Evolutionary conservation across 176 grass and related monocot genomes (phyloP), one percentile per base, ranked within the genome.

Genomic region (Rhipidocladum racemiflorum): DNA sequence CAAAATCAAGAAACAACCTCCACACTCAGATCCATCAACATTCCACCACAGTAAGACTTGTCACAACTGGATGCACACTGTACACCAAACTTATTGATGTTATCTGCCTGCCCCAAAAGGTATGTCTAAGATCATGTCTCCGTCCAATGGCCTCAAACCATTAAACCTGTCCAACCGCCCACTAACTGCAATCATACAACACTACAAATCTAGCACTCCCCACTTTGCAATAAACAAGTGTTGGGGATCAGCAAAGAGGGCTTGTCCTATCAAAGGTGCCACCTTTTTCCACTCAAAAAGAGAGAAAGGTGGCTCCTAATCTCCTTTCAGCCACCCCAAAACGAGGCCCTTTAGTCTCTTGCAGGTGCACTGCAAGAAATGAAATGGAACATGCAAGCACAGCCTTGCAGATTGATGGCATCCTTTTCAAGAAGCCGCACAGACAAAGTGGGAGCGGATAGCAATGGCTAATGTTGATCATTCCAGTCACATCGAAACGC

Each of bases 181-280:
- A 89, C 76, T 80, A 81, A 81, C 61, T 17, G 53, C 71, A 89
- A 89, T 89, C 40, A 81, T 85, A 21, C 68, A 67, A 17, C 32
- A 49, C 40, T 79, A 75, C 7, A 72, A 75, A 88, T 84, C 59
- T 44, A 88, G 29, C 30, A 21, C 42, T 54, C 61, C 50, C 43
- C 42, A 51, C 70, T 76, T 29, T 16, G 62, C 42, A 61, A 75
- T 85, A 85, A 81, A 85, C 70, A 75, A 69, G 29, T 61, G 27
- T 3, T 35, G 34, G 42, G 16, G 70, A 76, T 87, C 76, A n/a
- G 72, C 45, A 89, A 85, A 81, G 87, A 85, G 56, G 36, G 21
- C 17, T 46, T 46, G 30, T 51, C 50, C 78, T 9, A 63, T 78
- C 80, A 78, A 77, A 87, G 79, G 77, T 38, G 66, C 64, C 79